These are phyloP conservation scores for Paramecium pentaurelia DNA, from an alignment of 73 alveolate species.

Conservation along the genomic window DNA sequence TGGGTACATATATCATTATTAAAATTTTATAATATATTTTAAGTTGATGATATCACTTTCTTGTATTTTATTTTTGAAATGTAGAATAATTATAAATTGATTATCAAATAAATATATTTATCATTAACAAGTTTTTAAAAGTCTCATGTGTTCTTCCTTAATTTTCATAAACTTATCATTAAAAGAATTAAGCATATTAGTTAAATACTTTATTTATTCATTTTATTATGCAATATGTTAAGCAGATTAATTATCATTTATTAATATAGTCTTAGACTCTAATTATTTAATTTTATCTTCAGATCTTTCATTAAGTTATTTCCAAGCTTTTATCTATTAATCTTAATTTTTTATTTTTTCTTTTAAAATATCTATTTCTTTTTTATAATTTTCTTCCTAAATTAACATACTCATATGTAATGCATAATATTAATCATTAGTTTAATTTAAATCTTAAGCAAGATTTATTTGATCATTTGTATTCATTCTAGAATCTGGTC, in stretches of 20 bases:
- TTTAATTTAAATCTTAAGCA: neutral
- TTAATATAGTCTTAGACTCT: neutral
- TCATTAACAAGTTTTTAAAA: conserved; percentile 8
- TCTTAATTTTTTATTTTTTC: neutral
- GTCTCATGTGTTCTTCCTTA: neutral
- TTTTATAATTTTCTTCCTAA: neutral
- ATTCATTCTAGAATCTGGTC: neutral
- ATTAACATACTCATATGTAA: neutral
- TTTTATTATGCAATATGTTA: neutral
- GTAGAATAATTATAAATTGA: neutral
- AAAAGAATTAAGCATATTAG: conserved; percentile 9
- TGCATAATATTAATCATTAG: neutral
- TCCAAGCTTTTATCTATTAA: neutral
- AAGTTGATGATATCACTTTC: neutral
- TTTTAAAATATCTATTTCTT: neutral
- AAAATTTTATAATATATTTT: neutral
- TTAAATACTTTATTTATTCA: conserved; percentile 13
- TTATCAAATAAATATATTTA: neutral
- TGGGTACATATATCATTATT: neutral
- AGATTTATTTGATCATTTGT: neutral
- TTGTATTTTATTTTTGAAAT: neutral
- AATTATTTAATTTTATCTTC: neutral
- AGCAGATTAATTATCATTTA: neutral
- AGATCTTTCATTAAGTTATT: neutral
- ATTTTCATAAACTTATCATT: neutral